Conservation (phyloP, 169 alveolate genomes). For the Cryptosporidium tyzzeri region DNA sequence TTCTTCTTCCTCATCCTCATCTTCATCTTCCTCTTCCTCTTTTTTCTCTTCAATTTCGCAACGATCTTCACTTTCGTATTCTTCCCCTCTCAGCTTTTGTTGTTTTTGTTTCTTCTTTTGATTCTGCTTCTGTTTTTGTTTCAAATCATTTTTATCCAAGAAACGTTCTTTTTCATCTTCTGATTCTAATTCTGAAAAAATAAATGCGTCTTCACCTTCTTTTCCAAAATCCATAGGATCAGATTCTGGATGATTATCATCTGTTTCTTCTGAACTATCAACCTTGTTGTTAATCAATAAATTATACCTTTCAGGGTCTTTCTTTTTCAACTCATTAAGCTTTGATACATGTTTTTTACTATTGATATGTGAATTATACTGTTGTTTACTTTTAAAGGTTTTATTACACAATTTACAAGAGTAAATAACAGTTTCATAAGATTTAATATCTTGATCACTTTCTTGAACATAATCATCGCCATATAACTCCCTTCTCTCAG, state of each 20-base stretch:
- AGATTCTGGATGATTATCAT: conserved; percentile 3
- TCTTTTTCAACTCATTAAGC: conserved; percentile 36
- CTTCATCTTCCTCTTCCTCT: background rate
- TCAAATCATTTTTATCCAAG: background rate
- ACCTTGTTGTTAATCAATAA: background rate
- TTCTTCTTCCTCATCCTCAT: conserved; percentile 10
- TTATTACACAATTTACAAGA: conserved; percentile 82
- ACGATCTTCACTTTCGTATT: too few species aligned
- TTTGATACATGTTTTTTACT: conserved; percentile 81
- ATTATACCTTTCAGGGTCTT: background rate
- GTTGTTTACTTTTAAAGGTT: conserved; percentile 80
- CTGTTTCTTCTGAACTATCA: conserved; percentile 40
- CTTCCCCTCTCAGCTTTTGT: too few species aligned
- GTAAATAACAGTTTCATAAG: conserved; percentile 62
- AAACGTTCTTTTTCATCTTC: conserved; percentile 1
- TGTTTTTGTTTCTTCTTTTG: too few species aligned
- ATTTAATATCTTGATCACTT: background rate
- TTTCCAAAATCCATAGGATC: background rate
- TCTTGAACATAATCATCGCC: background rate
- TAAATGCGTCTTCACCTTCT: background rate
- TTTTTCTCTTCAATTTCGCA: background rate
- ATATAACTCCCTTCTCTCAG: conserved; percentile 45
- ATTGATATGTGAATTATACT: conserved; percentile 80
- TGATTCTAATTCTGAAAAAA: background rate
- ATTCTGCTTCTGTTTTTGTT: too few species aligned